Evolutionary conservation across 495 filamentous ascomycete species (phyloP).

Genomic region (Echria macrotheca): DNA sequence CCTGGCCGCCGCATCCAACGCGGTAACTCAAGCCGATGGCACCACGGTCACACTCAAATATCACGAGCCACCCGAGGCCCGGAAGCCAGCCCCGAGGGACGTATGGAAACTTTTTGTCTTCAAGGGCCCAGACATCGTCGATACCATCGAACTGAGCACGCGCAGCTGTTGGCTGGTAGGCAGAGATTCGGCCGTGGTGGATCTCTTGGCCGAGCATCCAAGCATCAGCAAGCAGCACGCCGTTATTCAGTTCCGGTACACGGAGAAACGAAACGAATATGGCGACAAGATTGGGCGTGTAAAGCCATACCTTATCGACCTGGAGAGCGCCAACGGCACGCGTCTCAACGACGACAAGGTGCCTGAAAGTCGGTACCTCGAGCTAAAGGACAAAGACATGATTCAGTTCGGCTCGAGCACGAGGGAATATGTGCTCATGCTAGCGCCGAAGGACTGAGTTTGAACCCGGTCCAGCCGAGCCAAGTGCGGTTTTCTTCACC

Average conservation of each 20-base stretch:
- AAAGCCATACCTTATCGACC: conserved; percentile 84
- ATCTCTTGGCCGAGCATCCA: conserved; percentile 80
- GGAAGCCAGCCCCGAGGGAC: conserved; percentile 73
- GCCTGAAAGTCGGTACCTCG: conserved; percentile 72
- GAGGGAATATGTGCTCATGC: conserved; percentile 81
- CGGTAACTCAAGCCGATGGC: conserved; percentile 61
- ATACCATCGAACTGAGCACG: conserved; percentile 67
- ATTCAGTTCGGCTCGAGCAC: conserved; percentile 81
- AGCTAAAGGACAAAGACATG: conserved; percentile 83
- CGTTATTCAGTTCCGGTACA: conserved; percentile 85
- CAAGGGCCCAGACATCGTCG: conserved; percentile 72
- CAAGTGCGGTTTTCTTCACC: too few species aligned
- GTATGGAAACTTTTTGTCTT: conserved; percentile 91
- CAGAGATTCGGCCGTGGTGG: conserved; percentile 70
- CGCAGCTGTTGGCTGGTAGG: conserved; percentile 91
- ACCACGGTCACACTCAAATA: conserved; percentile 80
- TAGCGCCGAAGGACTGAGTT: conserved; percentile 44
- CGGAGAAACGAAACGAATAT: conserved; percentile 76
- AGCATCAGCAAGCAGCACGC: conserved; percentile 94
- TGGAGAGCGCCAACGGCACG: conserved; percentile 93
- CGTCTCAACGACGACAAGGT: conserved; percentile 69
- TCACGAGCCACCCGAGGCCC: conserved; percentile 88
- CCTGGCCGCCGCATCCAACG: conserved; percentile 84
- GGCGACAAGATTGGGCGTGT: conserved; percentile 78
- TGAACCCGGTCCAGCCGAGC: too few species aligned